Conservation (phyloP, 345 rosid species). For the Turritis glabra region DNA sequence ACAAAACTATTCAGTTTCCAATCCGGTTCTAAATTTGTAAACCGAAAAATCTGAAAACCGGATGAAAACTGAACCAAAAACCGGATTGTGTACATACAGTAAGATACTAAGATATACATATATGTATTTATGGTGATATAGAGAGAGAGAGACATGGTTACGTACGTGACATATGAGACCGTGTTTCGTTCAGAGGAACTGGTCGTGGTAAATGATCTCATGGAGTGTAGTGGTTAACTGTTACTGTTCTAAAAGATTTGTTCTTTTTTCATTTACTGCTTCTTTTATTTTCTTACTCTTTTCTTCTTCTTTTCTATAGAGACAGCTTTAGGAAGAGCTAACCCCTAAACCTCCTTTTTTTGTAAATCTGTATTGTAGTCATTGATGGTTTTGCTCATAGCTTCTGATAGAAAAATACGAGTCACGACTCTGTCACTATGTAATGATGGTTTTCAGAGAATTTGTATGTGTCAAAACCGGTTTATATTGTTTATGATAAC, state of each 20-base stretch:
- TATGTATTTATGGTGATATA: conserved; percentile 3
- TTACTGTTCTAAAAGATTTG: conserved; percentile 21
- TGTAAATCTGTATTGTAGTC: conserved; percentile 19
- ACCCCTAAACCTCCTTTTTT: neutral
- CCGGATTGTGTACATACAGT: neutral
- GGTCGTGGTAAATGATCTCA: conserved; percentile 42
- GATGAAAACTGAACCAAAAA: neutral
- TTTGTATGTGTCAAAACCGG: neutral
- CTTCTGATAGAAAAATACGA: neutral
- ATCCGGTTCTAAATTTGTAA: no score
- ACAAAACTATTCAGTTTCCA: neutral
- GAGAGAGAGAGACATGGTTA: neutral
- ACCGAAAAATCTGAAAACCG: neutral
- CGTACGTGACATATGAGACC: conserved; percentile 3
- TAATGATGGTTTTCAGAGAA: neutral
- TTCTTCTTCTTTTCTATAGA: conserved; percentile 17
- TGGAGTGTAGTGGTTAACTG: conserved; percentile 42
- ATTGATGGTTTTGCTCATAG: conserved; percentile 26
- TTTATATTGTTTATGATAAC: neutral
- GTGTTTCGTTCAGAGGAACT: conserved; percentile 25
- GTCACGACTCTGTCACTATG: neutral
- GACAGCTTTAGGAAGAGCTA: conserved; percentile 30
- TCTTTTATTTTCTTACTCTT: conserved; percentile 25
- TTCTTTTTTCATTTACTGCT: conserved; percentile 26
- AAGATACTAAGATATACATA: neutral